Base-by-base conservation (phyloP, 345 rosid species). In the Hibiscus mutabilis region DNA sequence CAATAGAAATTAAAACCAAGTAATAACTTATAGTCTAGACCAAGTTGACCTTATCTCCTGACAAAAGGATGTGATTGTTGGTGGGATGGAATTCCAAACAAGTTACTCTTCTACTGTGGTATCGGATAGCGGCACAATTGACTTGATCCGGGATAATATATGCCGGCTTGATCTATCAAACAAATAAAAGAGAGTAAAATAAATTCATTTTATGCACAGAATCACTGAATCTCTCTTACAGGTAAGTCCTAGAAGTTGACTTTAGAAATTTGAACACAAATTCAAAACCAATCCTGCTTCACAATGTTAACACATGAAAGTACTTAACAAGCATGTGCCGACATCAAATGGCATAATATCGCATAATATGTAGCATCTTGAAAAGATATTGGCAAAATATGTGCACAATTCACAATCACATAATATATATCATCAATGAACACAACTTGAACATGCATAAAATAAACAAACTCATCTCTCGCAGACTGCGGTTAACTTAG, bases 61-160 rank as follows among this genome's bases (percentile, higher is more conserved):
- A 89, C 58, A 95, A 84, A 81, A 92, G 93, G 67, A 92, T 84
- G 75, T 90, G 83, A 78, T 87, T 82, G 60, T 84, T 90, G 33
- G 95, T 92, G 14, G 97, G 99, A 78, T 95, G 97, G 73, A 95
- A 95, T 82, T 95, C 99, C 80, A 95, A 82, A 74, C 99, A 84
- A 3, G 99, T 95, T 22, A 95, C 86, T 14, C 99, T 83, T 82
- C 99, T 84, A 77, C 99, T 95, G 74, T 95, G 97, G 81, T 95
- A 95, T 80, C 93, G 82, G 75, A 92, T 84, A 70, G 87, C 97
- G 7, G 93, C 97, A 81, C 97, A 89, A 62, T 78, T 81, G 63
- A 95, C 97, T 87, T 84, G 83, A 82, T 95, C 82, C 27, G 99
- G 99, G 69, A 94, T 90, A 67, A 87, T 79, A 81, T 84, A 77